Percentiles rank a stretch among this genome's conserved stretches.
phyloP scores from a whole-genome alignment of 345 rosid genomes.

The Lepidium aucheri region DNA sequence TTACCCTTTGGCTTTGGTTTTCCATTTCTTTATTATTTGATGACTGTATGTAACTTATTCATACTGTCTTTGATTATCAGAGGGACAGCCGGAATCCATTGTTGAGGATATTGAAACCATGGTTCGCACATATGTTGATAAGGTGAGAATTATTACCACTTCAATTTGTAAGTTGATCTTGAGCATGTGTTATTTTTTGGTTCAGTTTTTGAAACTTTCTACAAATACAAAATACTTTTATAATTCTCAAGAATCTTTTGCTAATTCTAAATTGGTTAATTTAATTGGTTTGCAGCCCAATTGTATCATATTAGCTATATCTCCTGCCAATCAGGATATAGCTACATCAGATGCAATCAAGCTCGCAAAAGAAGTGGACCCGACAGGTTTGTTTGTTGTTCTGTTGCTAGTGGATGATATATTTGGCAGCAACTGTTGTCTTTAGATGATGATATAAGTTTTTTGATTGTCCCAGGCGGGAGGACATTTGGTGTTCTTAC shows the following conservation, averaged over 20 bases:
- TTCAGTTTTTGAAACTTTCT: background rate
- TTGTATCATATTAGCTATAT: slow-evolving; percentile 79
- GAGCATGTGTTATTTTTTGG: background rate
- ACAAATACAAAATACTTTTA: background rate
- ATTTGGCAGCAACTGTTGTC: background rate
- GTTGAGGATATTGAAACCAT: slow-evolving; percentile 79
- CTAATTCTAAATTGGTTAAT: background rate
- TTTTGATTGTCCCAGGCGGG: slow-evolving; percentile 44
- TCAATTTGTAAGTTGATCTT: background rate
- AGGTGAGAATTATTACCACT: slow-evolving; percentile 39
- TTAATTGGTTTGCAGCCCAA: slow-evolving; percentile 56
- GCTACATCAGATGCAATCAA: slow-evolving; percentile 98
- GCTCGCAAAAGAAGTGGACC: slow-evolving; percentile 85
- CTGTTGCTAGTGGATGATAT: background rate
- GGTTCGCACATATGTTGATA: slow-evolving; percentile 90
- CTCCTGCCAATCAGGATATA: slow-evolving; percentile 97
- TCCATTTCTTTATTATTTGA: background rate
- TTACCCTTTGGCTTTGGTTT: background rate
- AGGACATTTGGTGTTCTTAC: slow-evolving; percentile 98
- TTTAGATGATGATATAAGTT: background rate
- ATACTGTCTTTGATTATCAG: slow-evolving; percentile 32
- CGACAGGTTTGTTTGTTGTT: slow-evolving; percentile 43
- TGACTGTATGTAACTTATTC: background rate
- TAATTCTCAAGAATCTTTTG: background rate
- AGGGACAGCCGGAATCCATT: slow-evolving; percentile 91